Conservation (phyloP, 345 rosid species). For the Viola odorata region DNA sequence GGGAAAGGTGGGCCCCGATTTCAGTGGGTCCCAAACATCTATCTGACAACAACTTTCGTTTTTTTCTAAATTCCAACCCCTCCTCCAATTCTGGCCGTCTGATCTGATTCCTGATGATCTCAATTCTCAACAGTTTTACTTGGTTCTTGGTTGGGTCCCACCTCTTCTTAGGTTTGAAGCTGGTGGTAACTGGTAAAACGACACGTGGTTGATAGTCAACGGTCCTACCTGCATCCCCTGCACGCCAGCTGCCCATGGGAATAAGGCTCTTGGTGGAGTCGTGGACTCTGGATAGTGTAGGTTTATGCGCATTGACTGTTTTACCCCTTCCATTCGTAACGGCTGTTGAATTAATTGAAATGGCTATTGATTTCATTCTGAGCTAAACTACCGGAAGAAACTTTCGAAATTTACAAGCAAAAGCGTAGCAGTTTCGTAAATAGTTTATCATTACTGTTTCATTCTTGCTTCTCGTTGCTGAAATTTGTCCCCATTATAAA, state of each 20-base stretch:
- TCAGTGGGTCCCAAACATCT: slow-evolving; percentile 12
- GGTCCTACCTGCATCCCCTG: background rate
- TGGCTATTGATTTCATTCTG: no score
- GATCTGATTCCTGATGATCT: background rate
- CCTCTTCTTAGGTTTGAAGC: no score
- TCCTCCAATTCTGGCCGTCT: slow-evolving; percentile 1
- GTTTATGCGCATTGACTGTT: slow-evolving; percentile 4
- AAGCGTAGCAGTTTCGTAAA: no score
- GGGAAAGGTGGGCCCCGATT: slow-evolving; percentile 25
- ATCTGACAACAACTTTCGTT: background rate
- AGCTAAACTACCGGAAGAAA: no score
- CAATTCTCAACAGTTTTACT: background rate
- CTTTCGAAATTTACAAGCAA: no score
- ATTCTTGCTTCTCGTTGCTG: no score
- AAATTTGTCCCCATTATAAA: no score
- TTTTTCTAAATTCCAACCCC: background rate
- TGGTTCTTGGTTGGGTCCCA: slow-evolving; percentile 9
- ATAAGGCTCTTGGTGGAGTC: no score
- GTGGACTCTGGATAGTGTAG: no score
- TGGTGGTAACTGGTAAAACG: background rate
- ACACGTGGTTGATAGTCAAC: slow-evolving; percentile 22
- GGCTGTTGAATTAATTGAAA: background rate
- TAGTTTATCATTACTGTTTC: no score
- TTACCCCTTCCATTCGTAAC: slow-evolving; percentile 11
- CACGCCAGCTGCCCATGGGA: slow-evolving; percentile 8